Conservation (phyloP, 495 filamentous ascomycete genomes). For the Aspergillus conjunctus region DNA sequence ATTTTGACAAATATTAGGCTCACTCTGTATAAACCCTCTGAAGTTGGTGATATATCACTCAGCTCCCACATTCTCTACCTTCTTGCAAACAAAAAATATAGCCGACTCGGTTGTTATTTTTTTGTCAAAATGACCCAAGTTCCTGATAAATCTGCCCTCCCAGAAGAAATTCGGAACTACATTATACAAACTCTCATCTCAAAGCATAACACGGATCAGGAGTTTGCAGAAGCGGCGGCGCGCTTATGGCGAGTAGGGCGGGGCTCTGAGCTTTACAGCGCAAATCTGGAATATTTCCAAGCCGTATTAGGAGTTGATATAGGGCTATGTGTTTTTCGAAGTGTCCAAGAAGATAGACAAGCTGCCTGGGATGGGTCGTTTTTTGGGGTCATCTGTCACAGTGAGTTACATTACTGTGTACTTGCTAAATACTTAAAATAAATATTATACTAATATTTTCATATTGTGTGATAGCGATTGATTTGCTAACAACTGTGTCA, state of each 20-base stretch:
- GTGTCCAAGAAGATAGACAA: background rate
- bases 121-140: background rate
- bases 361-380: background rate
- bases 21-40: no score
- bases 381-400: background rate
- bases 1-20: no score
- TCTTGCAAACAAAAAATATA: no score
- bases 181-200: background rate
- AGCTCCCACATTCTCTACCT: no score
- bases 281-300: background rate
- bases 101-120: no score
- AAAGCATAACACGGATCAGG: background rate
- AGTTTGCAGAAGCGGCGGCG: conserved; percentile 1
- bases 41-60: no score
- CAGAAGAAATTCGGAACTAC: conserved; percentile 3
- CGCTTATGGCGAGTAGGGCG: background rate
- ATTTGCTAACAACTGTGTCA: background rate
- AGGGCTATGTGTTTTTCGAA: background rate
- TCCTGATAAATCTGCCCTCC: background rate
- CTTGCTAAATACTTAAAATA: background rate
- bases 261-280: background rate
- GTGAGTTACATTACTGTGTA: background rate
- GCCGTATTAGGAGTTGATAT: background rate
- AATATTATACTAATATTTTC: background rate
- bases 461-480: background rate